Base-by-base conservation (phyloP, 495 filamentous ascomycete species). In the Aspergillus bridgeri region DNA sequence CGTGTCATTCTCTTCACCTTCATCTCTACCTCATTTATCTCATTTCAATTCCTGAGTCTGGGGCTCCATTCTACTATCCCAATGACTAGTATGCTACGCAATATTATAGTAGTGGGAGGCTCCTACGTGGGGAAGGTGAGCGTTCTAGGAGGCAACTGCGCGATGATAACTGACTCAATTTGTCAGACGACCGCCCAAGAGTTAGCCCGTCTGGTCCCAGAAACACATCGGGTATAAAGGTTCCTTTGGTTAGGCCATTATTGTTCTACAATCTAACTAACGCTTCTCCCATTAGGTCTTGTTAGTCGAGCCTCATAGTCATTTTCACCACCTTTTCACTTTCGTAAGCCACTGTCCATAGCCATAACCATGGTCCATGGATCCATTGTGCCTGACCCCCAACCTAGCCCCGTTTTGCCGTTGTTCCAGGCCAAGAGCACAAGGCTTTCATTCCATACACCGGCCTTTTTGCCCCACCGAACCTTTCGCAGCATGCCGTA, bases 381-480 rank as follows among this genome's bases (percentile, higher is more conserved):
- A 8, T 23, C 51, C 7, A 19, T 5, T 18, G 17, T 45, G 8
- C 42, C 27, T 6, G 1, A 17, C 19, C 23, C 5, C 21, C 6
- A 42, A 3, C 22, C 22, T 18, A 81, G 77, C 80, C 80, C 29
- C 78, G 80, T 3, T 82, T 81, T 60, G 74, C 80, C 11, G 70
- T 80, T 17, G 56, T 79, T 19, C 70, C 75, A 0, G 69, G 70
- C 18, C 69, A 82, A 33, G 80, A 82, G 54, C 78, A 83, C 56
- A 83, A 82, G 56, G 81, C 80, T 2, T 83, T 85, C 61, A 80
- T 82, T 48, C 80, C 80, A 0, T 80, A 80, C 63, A 71, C 60
- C 20, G 60, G 65, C 9, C 60, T 79, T 21, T 81, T 79, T 55
- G 48, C 70, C 3, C 57, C 42, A 1, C 66, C 77, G 8, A 63